These are phyloP conservation scores for Ceratobasidium sp. DNA, from an alignment of 1,284 basidiomycete genomes.

Conservation along the genomic window DNA sequence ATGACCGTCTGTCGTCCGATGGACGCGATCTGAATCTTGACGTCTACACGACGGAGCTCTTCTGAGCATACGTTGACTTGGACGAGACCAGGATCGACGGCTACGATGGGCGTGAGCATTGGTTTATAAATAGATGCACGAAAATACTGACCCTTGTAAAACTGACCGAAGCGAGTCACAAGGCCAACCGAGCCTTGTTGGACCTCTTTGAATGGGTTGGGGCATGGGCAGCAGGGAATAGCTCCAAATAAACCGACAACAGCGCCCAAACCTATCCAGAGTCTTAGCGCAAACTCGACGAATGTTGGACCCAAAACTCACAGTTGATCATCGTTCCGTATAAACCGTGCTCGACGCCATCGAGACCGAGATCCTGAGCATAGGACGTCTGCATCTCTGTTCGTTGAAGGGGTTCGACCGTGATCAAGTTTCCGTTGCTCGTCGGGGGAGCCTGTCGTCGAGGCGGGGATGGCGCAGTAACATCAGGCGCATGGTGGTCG, in stretches of 20 bases:
- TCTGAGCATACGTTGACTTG: constrained; percentile 96
- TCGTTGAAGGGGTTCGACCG: constrained; percentile 83
- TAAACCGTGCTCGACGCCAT: constrained; percentile 79
- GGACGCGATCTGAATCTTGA: constrained; percentile 92
- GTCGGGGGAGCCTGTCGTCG: constrained; percentile 54
- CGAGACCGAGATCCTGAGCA: constrained; percentile 83
- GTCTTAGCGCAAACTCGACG: neutral
- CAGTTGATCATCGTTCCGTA: constrained; percentile 85
- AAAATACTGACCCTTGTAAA: constrained; percentile 73
- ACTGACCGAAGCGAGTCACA: constrained; percentile 91
- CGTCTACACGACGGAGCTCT: constrained; percentile 84
- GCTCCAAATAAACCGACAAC: constrained; percentile 77
- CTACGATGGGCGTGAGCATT: constrained; percentile 52
- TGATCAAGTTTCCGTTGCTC: constrained; percentile 65
- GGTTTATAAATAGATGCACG: neutral
- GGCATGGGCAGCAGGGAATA: constrained; percentile 58
- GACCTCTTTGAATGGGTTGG: constrained; percentile 71
- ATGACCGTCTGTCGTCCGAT: constrained; percentile 65
- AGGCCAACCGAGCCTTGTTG: constrained; percentile 90
- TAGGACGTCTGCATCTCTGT: constrained; percentile 93
- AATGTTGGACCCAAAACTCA: constrained; percentile 49
- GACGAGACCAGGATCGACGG: constrained; percentile 92
- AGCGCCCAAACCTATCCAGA: constrained; percentile 61
- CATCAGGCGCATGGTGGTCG: constrained; percentile 76
- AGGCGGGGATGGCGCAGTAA: constrained; percentile 62